Evolutionary conservation across 352 stramenopile genomes (phyloP).

Genomic region (Aphanomyces astaci): DNA sequence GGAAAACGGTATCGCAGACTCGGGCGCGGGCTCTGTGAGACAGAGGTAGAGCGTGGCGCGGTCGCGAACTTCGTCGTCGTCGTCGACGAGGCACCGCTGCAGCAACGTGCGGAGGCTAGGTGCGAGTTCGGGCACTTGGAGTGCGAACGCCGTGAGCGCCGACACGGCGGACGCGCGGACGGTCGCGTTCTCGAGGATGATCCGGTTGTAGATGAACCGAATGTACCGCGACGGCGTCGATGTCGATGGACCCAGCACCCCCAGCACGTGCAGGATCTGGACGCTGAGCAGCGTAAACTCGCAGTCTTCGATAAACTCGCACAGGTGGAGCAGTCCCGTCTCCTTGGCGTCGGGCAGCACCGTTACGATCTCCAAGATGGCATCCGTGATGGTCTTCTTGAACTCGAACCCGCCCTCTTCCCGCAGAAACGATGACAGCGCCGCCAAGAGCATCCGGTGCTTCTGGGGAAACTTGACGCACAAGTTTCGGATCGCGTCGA

Average conservation of each 20-base stretch:
- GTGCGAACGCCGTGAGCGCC: conserved; percentile 94
- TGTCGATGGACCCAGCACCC: conserved; percentile 91
- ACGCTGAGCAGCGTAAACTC: conserved; percentile 85
- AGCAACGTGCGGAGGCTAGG: conserved; percentile 92
- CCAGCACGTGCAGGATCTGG: conserved; percentile 95
- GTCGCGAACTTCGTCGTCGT: conserved; percentile 97
- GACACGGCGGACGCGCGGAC: conserved; percentile 95
- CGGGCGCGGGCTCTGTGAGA: conserved; percentile 29
- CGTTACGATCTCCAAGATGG: conserved; percentile 95
- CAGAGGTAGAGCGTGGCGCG: conserved; percentile 85
- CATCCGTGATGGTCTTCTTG: conserved; percentile 98
- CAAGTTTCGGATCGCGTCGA: conserved; percentile 94
- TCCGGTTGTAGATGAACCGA: conserved; percentile 99
- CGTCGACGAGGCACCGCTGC: conserved; percentile 92
- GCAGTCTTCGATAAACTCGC: conserved; percentile 99
- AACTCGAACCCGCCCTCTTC: conserved; percentile 97
- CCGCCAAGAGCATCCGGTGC: conserved; percentile 95
- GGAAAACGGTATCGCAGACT: conserved; percentile 45
- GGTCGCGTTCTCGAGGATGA: conserved; percentile 97
- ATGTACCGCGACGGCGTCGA: conserved; percentile 95
- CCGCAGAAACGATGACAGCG: conserved; percentile 96
- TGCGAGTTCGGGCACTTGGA: conserved; percentile 87
- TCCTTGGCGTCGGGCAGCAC: conserved; percentile 97
- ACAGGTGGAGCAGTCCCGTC: conserved; percentile 94
- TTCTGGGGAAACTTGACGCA: conserved; percentile 98